Conservation (phyloP, 148 eudicot genomes). For the Nepenthes mirabilis region DNA sequence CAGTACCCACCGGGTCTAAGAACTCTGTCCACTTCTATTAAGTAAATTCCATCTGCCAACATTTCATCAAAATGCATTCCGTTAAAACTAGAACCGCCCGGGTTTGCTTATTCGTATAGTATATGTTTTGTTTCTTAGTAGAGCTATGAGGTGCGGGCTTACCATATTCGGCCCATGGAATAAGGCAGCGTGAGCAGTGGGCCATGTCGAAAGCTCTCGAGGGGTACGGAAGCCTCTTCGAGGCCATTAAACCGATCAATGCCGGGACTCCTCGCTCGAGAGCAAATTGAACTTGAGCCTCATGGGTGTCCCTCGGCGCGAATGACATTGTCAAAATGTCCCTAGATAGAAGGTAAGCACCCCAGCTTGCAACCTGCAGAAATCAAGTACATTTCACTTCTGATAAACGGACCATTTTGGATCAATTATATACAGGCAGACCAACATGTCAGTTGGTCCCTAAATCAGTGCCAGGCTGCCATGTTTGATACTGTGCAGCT, state of each 20-base stretch:
- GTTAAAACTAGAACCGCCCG: too few relatives aligned
- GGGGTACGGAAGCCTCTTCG: constrained; percentile 87
- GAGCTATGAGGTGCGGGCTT: not conserved
- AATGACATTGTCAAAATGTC: constrained; percentile 69
- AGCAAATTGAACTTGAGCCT: constrained; percentile 95
- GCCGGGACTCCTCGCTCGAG: constrained; percentile 94
- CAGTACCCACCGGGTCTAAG: constrained; percentile 96
- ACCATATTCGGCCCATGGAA: constrained; percentile 97
- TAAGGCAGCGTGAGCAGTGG: constrained; percentile 92
- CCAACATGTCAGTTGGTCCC: too few relatives aligned
- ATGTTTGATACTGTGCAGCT: too few relatives aligned
- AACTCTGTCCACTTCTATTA: constrained; percentile 80
- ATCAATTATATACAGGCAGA: too few relatives aligned
- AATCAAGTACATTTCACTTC: constrained; percentile 1
- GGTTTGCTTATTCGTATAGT: too few relatives aligned
- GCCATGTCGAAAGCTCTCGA: constrained; percentile 94
- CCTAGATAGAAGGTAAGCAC: constrained; percentile 81
- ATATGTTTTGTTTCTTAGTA: too few relatives aligned
- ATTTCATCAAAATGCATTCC: not conserved
- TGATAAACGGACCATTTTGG: too few relatives aligned
- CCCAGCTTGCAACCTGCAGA: constrained; percentile 90
- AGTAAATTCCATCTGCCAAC: constrained; percentile 72
- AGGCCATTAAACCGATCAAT: constrained; percentile 65
- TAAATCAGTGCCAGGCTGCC: too few relatives aligned
- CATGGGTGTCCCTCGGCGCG: constrained; percentile 93